Base-by-base conservation (phyloP, 2,329 filamentous ascomycete genomes). In the Parafenestella ontariensis region DNA sequence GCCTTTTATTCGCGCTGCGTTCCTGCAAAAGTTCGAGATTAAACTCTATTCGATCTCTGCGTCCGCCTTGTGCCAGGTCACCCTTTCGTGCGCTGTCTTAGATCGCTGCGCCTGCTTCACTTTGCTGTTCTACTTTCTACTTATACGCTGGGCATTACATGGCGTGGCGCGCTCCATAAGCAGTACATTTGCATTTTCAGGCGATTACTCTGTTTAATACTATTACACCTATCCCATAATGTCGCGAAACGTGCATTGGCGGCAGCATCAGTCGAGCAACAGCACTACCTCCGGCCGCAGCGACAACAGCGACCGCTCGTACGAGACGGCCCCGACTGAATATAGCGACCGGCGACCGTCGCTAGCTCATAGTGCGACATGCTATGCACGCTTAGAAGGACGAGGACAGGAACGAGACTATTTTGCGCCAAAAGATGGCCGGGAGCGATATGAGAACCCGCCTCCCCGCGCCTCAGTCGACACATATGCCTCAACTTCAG, bases 401-500 rank as follows among this genome's bases (percentile, higher is more conserved):
- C 65, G 64, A 24, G 42, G 56, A 20, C 63, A 61, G 20, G 54
- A 69, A 7, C 59, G 56, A 43, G 66, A 72, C 29, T 71, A 68
- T 46, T 70, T 67, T 48, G 52, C 49, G 5, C 46, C 58, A 18
- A 45, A 50, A 31, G 45, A 64, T 37, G 44, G 59, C 49, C 36
- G 37, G 49, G 53, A 56, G 29, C 52, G 48, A 42, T 62, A 65
- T 56, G 55, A 54, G 20, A 45, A 50, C 18, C 58, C 46, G 18
- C 62, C 61, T 29, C 61, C 71, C 43, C 81, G 83, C 41, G 82
- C 85, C 23, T 95, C 92, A 0, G 82, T 87, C 62, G 89, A 91
- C 56, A 96, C 92, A 1, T 96, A 93, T 74, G 86, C 87, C 66
- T 96, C 92, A 5, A 90, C 84, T 28, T 90, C 88, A 3, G 81